Percentiles rank a stretch among this genome's conserved stretches.
Conservation (phyloP, 768 basidiomycete species). For the Trichaptum fuscoviolaceum region DNA sequence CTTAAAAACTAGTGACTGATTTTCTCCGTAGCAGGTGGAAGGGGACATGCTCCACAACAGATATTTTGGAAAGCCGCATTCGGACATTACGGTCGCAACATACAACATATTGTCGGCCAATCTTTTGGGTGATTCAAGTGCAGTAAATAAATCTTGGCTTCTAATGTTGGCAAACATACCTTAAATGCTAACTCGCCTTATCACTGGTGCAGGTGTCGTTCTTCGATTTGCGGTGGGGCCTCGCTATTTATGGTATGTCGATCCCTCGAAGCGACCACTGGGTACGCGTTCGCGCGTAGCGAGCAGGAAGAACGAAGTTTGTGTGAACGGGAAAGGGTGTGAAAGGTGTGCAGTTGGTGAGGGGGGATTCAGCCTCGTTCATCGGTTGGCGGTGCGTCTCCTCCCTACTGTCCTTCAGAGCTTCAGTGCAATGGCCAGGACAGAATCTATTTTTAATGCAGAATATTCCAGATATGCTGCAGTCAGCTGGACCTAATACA, state of each 20-base stretch:
- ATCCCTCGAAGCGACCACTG: neutral
- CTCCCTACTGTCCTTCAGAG: neutral
- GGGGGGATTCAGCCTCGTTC: neutral
- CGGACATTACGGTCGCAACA: neutral
- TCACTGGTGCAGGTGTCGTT: neutral
- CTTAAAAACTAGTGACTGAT: neutral
- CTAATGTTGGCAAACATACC: neutral
- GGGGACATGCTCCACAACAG: neutral
- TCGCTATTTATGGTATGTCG: neutral
- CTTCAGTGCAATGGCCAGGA: neutral
- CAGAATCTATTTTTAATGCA: neutral
- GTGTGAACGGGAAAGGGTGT: neutral
- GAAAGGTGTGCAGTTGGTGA: neutral
- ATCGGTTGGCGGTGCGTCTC: neutral
- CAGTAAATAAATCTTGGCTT: neutral
- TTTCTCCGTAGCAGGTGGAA: neutral
- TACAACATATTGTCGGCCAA: neutral
- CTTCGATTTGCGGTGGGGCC: neutral
- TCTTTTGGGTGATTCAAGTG: neutral
- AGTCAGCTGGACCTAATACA: neutral
- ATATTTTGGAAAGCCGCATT: neutral
- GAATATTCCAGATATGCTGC: neutral
- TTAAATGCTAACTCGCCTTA: neutral
- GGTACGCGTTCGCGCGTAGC: neutral
- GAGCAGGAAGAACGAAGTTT: neutral